Conservation (phyloP, 495 filamentous ascomycete species). For the Penicillium subrubescens region DNA sequence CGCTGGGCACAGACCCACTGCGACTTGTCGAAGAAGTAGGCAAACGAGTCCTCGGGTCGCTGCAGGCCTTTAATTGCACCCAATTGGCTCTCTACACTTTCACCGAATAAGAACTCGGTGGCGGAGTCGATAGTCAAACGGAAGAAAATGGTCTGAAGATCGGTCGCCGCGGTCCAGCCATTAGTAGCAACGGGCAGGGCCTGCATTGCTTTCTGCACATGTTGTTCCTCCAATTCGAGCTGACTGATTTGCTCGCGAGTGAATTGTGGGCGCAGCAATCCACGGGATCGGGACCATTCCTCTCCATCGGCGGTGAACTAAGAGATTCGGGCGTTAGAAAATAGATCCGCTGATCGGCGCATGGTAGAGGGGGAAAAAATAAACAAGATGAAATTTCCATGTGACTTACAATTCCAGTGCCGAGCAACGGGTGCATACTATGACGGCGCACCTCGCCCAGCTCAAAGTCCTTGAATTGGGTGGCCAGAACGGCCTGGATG, state of each 20-base stretch:
- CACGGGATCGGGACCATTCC: constrained; percentile 55
- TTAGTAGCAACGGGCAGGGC: constrained; percentile 35
- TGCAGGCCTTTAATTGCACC: constrained; percentile 28
- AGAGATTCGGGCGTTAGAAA: neutral
- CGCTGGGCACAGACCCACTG: constrained; percentile 40
- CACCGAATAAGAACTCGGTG: constrained; percentile 69
- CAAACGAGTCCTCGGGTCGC: constrained; percentile 37
- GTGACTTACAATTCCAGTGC: constrained; percentile 48
- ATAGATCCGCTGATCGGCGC: neutral
- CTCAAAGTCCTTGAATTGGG: constrained; percentile 56
- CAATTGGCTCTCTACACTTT: constrained; percentile 50
- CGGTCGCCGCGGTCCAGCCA: constrained; percentile 49
- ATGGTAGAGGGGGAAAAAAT: neutral
- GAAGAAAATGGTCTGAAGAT: constrained; percentile 64
- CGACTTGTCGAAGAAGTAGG: constrained; percentile 44
- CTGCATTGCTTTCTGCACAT: constrained; percentile 49
- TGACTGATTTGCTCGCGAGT: constrained; percentile 53
- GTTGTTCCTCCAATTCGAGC: constrained; percentile 53
- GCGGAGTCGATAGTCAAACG: constrained; percentile 66
- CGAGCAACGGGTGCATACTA: constrained; percentile 43
- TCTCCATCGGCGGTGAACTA: constrained; percentile 54
- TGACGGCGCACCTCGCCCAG: constrained; percentile 38
- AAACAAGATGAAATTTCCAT: neutral
- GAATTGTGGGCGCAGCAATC: constrained; percentile 59
- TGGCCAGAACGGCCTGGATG: constrained; percentile 55